A percentile compares a stretch with the other conserved stretches of the same genome.
phyloP scores from a whole-genome alignment of 2,329 filamentous ascomycete genomes.

The Phyllosticta capitalensis region DNA sequence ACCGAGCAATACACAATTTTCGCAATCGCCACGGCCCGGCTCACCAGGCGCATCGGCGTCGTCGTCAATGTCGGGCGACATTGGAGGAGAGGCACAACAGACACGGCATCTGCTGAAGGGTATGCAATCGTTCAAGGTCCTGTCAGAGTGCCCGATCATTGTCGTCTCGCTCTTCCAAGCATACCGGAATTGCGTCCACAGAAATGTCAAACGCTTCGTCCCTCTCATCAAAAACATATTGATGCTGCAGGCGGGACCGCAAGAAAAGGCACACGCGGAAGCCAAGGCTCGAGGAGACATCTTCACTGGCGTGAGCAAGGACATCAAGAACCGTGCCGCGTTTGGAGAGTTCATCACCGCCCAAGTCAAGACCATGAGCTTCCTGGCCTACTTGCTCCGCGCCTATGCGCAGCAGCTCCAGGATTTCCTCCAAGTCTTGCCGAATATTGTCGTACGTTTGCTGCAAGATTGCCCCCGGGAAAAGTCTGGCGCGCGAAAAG shows the following conservation, averaged over 20 bases:
- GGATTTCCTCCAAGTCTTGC: slow-evolving; percentile 79
- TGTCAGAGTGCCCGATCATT: slow-evolving; percentile 96
- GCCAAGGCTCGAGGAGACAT: slow-evolving; percentile 69
- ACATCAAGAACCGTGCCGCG: slow-evolving; percentile 84
- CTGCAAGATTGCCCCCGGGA: slow-evolving; percentile 91
- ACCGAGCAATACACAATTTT: slow-evolving; percentile 52
- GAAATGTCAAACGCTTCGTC: slow-evolving; percentile 86
- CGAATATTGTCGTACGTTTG: slow-evolving; percentile 80
- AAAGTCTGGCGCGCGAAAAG: slow-evolving; percentile 87
- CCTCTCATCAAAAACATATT: slow-evolving; percentile 88
- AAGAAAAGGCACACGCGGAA: slow-evolving; percentile 83
- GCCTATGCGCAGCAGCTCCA: slow-evolving; percentile 78
- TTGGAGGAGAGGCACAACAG: slow-evolving; percentile 74
- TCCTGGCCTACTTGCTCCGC: slow-evolving; percentile 82
- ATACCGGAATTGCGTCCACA: slow-evolving; percentile 66
- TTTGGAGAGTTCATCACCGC: slow-evolving; percentile 98
- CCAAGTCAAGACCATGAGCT: slow-evolving; percentile 99
- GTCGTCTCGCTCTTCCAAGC: slow-evolving; percentile 97
- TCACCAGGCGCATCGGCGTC: slow-evolving; percentile 81
- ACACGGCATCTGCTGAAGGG: slow-evolving; percentile 75
- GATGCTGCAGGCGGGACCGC: slow-evolving; percentile 79
- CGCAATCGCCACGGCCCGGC: slow-evolving; percentile 79
- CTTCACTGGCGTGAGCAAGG: slow-evolving; percentile 85
- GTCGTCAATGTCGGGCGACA: slow-evolving; percentile 59
- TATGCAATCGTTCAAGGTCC: slow-evolving; percentile 98